Evolutionary conservation across 495 filamentous ascomycete species (phyloP), one percentile per base, ranked within the genome.

Genomic region (Penicillium canariense): DNA sequence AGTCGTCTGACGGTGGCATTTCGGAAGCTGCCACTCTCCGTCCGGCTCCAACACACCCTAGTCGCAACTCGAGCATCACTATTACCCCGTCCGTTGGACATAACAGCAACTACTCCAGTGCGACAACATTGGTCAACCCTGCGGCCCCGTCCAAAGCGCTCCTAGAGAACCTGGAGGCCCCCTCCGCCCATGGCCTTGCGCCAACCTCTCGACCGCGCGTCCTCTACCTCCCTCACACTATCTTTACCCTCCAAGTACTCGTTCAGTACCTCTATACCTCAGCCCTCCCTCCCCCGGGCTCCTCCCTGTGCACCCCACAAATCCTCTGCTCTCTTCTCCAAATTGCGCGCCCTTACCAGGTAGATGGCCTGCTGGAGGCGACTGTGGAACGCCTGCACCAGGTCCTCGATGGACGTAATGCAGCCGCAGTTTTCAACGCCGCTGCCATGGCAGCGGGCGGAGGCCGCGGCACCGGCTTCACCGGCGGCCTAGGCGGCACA

Each of bases 391-490:
- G 93, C 17, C 83, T 98, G 5, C 94, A 98, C 65, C 84, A 88
- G 50, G 83, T 93, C 7, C 84, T 98, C 3, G 95, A 98, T 61
- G 90, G 86, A 11, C 81, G 91, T 44, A 98, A 97, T 64, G 92
- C 94, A 0, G 95, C 94, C 0, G 94, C 95, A 14, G 90, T 97
- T 12, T 98, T 97, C 81, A 98, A 98, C 59, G 94, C 95, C 0
- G 91, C 93, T 0, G 94, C 94, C 43, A 97, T 97, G 94, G 95
- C 93, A 3, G 95, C 95, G 7, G 94, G 95, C 1, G 91, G 93
- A 23, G 94, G 95, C 1, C 78, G 89, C 2, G 88, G 87, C 48
- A 87, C 75, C 64, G 77, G 77, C 8, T 72, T 76, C 55, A 69
- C 56, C 48, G 64, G 68, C 48, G 75, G 75, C 7, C 66, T 69